phyloP scores from a whole-genome alignment of 305 asterid species.

The Rubia balearica region DNA sequence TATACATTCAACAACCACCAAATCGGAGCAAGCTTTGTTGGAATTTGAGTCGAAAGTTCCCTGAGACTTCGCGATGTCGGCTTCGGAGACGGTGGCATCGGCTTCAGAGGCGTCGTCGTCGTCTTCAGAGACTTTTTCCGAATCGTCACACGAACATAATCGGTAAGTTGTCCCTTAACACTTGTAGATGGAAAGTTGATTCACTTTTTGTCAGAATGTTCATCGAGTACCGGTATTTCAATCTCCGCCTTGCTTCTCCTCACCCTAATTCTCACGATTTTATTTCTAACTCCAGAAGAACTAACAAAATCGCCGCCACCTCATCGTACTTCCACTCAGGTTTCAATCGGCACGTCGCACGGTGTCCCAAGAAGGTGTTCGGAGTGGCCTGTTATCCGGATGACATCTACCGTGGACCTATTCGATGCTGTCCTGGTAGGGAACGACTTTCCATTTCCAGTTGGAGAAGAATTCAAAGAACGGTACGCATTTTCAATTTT shows the following conservation, averaged over 20 bases:
- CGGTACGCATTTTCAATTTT: slow-evolving; percentile 28
- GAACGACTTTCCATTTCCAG: slow-evolving; percentile 65
- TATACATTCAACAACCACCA: too few relatives aligned
- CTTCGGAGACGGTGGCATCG: too few relatives aligned
- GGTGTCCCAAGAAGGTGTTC: slow-evolving; percentile 70
- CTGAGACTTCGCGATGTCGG: too few relatives aligned
- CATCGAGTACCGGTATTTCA: slow-evolving; percentile 23
- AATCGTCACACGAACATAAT: too few relatives aligned
- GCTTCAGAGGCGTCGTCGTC: too few relatives aligned
- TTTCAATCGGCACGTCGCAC: slow-evolving; percentile 49
- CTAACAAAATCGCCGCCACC: slow-evolving; percentile 10
- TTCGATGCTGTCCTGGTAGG: slow-evolving; percentile 62
- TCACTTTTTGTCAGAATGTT: too few relatives aligned
- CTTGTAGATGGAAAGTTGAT: too few relatives aligned
- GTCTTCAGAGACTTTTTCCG: too few relatives aligned
- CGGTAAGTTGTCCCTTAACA: too few relatives aligned
- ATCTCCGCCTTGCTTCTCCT: slow-evolving; percentile 30
- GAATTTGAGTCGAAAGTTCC: too few relatives aligned
- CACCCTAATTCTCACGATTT: slow-evolving; percentile 25
- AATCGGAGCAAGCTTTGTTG: too few relatives aligned
- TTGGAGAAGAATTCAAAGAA: slow-evolving; percentile 66
- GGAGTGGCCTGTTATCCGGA: slow-evolving; percentile 28
- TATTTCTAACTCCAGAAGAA: slow-evolving; percentile 14
- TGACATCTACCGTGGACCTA: slow-evolving; percentile 43
- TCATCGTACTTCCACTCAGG: slow-evolving; percentile 13